Conservation (phyloP, 495 filamentous ascomycete species). For the Pseudoneurospora amorphoporcata region DNA sequence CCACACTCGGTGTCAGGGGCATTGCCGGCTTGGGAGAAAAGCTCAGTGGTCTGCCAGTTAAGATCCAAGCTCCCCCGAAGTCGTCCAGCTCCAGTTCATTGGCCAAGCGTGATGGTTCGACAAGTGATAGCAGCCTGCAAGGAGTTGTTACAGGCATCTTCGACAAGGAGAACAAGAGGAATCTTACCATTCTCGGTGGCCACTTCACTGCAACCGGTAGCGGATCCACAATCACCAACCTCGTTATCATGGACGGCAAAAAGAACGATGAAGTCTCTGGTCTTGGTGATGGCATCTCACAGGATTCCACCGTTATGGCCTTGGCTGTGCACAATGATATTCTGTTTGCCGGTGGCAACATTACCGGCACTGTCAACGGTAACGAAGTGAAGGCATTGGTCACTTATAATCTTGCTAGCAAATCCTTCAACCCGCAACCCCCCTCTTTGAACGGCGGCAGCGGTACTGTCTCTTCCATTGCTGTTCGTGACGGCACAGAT, state of each 20-base stretch:
- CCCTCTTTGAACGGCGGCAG: slow-evolving; percentile 55
- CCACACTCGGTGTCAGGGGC: slow-evolving; percentile 54
- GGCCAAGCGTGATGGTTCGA: slow-evolving; percentile 47
- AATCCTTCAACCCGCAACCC: slow-evolving; percentile 55
- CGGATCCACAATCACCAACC: slow-evolving; percentile 63
- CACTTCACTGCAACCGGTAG: slow-evolving; percentile 66
- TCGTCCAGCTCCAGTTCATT: slow-evolving; percentile 21
- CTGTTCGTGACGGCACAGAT: slow-evolving; percentile 49
- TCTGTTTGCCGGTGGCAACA: slow-evolving; percentile 71
- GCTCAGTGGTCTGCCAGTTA: slow-evolving; percentile 50
- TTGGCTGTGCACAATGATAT: slow-evolving; percentile 55
- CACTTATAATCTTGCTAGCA: slow-evolving; percentile 60
- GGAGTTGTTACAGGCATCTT: slow-evolving; percentile 71
- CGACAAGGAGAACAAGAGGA: slow-evolving; percentile 55
- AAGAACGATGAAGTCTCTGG: slow-evolving; percentile 58
- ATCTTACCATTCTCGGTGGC: slow-evolving; percentile 81
- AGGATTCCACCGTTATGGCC: slow-evolving; percentile 64
- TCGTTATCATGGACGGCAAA: slow-evolving; percentile 56
- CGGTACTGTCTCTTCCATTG: slow-evolving; percentile 67
- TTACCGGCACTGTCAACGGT: slow-evolving; percentile 61
- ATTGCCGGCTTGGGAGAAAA: slow-evolving; percentile 52
- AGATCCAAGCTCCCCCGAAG: slow-evolving; percentile 38
- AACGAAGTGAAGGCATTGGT: slow-evolving; percentile 61
- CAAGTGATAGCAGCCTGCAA: slow-evolving; percentile 33
- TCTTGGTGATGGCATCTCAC: slow-evolving; percentile 51